These are phyloP conservation scores for Neurospora discreta DNA, from an alignment of 495 filamentous ascomycete genomes.

Conservation along the genomic window DNA sequence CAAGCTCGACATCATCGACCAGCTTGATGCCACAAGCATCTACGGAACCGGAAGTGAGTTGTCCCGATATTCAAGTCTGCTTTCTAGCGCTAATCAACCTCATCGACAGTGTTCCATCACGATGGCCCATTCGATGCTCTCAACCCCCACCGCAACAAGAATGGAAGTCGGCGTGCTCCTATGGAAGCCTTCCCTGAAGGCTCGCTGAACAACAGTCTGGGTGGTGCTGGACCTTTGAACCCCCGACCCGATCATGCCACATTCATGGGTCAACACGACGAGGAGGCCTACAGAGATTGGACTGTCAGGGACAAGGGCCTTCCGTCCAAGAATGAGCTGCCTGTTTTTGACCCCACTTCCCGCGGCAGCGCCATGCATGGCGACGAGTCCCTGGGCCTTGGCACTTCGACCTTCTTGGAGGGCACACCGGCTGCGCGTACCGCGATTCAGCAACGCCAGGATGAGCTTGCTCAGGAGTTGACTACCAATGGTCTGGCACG, in stretches of 20 bases:
- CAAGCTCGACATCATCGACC: constrained; percentile 88
- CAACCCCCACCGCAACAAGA: constrained; percentile 89
- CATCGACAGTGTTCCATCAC: constrained; percentile 78
- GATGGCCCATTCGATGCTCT: constrained; percentile 98
- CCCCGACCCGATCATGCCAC: constrained; percentile 69
- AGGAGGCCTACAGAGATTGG: constrained; percentile 83
- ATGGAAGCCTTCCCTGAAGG: constrained; percentile 95
- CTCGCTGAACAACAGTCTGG: constrained; percentile 83
- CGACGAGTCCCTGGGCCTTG: constrained; percentile 71
- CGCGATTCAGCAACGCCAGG: constrained; percentile 69
- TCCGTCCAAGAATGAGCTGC: constrained; percentile 26
- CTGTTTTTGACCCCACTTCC: constrained; percentile 39
- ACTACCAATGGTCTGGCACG: constrained; percentile 58
- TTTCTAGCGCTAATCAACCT: constrained; percentile 1
- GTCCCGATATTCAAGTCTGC: neutral
- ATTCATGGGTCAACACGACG: constrained; percentile 64
- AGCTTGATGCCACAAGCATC: constrained; percentile 93
- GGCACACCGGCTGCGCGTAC: constrained; percentile 79
- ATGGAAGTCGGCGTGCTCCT: constrained; percentile 64
- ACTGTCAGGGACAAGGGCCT: constrained; percentile 21
- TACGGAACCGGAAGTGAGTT: constrained; percentile 86
- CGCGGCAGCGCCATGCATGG: constrained; percentile 66
- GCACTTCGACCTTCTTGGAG: constrained; percentile 92
- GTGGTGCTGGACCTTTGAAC: constrained; percentile 78
- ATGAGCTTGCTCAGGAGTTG: constrained; percentile 44